Base-by-base conservation (phyloP, 2,329 filamentous ascomycete genomes). In the Sporothrix variecibatus region DNA sequence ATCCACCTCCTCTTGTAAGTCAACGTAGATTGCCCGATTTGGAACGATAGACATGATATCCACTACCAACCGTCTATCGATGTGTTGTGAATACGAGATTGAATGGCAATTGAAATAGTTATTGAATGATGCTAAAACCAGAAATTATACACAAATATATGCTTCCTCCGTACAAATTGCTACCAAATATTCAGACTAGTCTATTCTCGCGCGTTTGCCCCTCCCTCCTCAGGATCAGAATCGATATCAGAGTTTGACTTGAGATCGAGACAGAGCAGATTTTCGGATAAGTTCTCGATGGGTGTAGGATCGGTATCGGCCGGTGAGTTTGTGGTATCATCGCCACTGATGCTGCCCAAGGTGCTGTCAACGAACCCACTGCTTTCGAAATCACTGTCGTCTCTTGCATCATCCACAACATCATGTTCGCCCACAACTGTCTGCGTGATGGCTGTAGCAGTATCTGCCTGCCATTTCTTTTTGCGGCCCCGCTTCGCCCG, bases 371-470 rank as follows among this genome's bases (percentile, higher is more conserved):
- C 40, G n/a, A 43, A 49, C 1, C 15, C 58, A 8, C 34, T 31
- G 28, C 31, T 38, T 43, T 43, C 40, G 12, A 43, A 43, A 43
- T 15, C 40, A 23, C 38, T 68, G 46, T 46, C 64, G 9, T 69
- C 65, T 8, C 26, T 15, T 0, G n/a, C 17, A 7, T 28, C 9
- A 11, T 12, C 40, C 9, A 9, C 43, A 23, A 38, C 65, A 23
- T 23, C 65, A 2, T 23, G 8, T 17, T 49, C 65, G 2, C 7
- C 28, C 23, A 17, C 46, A 6, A 38, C 46, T 1, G 28, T 38
- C 43, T 53, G 65, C 49, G 74, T 75, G 69, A 75, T 73, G 17
- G 62, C 72, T 5, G 74, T 75, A 20, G 15, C 20, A 2, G 74
- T 64, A 34, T 75, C 74, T 2, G 74, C 69, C 9, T 70, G 74